A percentile compares a stretch with the other conserved stretches of the same genome.
Evolutionary conservation across 208 protist species (phyloP).

Genomic region (Acanthamoeba culbertsoni): DNA sequence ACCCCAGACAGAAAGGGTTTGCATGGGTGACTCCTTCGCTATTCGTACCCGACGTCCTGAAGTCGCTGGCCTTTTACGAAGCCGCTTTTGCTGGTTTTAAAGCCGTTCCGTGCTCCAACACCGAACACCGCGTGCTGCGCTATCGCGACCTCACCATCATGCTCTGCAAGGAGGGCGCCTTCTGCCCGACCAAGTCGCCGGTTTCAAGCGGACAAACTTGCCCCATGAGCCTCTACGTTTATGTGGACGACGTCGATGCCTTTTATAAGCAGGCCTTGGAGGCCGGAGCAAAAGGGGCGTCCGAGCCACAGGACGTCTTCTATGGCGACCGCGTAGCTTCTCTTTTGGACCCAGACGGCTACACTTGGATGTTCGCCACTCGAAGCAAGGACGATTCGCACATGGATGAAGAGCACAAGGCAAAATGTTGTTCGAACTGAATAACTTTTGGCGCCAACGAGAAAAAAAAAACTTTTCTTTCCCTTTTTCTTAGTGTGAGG

Average conservation of each 20-base stretch:
- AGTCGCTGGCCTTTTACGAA: neutral
- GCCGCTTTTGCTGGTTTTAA: neutral
- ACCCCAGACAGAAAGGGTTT: neutral
- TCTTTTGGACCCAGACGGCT: neutral
- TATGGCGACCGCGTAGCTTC: neutral
- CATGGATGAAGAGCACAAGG: neutral
- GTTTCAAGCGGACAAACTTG: neutral
- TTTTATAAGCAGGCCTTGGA: neutral
- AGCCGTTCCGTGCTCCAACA: neutral
- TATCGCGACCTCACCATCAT: neutral
- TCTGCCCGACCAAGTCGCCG: neutral
- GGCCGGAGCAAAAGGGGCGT: no score
- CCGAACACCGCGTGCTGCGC: neutral
- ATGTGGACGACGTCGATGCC: neutral
- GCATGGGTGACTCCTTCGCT: neutral
- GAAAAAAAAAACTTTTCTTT: no score
- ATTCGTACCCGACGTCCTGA: neutral
- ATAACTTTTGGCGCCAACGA: no score
- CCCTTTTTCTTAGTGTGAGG: neutral
- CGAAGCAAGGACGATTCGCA: neutral
- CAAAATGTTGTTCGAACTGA: no score
- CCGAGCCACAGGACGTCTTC: neutral
- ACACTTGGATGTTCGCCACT: neutral
- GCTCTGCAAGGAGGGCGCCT: neutral
- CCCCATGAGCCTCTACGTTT: neutral